These are phyloP conservation scores for Corylus heterophylla DNA, from an alignment of 306 rosid species.

Conservation along the genomic window DNA sequence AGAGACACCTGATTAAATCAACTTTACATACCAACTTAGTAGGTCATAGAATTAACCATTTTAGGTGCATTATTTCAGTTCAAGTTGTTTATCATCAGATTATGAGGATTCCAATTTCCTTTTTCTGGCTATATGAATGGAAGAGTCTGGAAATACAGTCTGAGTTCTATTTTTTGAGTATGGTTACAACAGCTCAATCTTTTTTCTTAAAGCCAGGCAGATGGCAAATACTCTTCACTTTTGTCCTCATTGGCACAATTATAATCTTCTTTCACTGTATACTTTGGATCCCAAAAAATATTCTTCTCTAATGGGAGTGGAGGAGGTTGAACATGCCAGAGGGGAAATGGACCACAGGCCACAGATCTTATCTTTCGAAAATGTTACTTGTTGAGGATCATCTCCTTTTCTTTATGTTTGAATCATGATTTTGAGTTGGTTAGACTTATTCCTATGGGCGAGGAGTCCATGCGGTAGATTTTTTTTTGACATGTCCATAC, in stretches of 20 bases:
- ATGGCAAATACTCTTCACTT: neutral
- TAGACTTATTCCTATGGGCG: neutral
- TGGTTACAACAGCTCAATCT: neutral
- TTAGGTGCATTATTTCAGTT: neutral
- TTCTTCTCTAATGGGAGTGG: neutral
- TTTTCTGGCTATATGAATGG: neutral
- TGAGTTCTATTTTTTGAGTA: neutral
- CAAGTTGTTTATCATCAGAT: neutral
- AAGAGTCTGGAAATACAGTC: neutral
- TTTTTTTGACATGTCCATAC: too few relatives aligned
- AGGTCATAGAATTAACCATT: neutral
- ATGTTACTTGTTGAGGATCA: neutral
- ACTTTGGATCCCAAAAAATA: neutral
- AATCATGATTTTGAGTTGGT: neutral
- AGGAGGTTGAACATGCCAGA: neutral
- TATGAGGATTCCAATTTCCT: neutral
- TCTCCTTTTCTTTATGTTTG: neutral
- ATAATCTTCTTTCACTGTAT: neutral
- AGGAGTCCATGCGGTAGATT: too few relatives aligned
- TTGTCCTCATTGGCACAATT: neutral
- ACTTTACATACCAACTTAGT: neutral
- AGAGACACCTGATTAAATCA: too few relatives aligned
- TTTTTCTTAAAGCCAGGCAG: neutral
- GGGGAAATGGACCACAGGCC: neutral
- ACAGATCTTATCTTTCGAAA: neutral